Percentiles rank a stretch among this genome's conserved stretches.
phyloP scores from a whole-genome alignment of 2,329 filamentous ascomycete species.

The Reticulascus tulasneorum region DNA sequence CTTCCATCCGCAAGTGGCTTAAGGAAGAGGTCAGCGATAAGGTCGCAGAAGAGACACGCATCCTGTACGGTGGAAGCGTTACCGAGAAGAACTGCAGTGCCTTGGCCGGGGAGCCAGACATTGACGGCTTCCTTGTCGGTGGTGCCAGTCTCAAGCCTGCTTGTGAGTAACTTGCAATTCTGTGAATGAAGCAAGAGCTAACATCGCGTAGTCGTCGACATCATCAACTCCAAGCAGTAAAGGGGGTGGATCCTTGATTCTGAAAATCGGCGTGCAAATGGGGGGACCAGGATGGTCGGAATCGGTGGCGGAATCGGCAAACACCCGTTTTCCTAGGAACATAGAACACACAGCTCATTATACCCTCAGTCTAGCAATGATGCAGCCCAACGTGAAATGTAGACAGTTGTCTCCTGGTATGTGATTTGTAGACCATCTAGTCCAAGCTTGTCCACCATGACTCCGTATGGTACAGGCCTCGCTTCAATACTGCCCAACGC shows the following conservation, averaged over 20 bases:
- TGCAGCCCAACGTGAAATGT: not conserved
- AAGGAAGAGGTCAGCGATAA: constrained; percentile 68
- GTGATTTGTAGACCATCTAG: too few species aligned
- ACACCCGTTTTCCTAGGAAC: too few species aligned
- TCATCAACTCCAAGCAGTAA: constrained; percentile 55
- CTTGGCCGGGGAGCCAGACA: constrained; percentile 85
- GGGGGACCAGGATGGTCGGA: too few species aligned
- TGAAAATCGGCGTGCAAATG: too few species aligned
- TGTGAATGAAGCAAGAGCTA: constrained; percentile 1
- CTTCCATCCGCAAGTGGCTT: constrained; percentile 87
- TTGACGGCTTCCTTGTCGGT: constrained; percentile 96
- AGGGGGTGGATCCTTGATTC: constrained; percentile 13
- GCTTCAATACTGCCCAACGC: constrained; percentile 1
- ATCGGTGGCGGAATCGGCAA: too few species aligned
- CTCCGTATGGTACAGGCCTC: constrained; percentile 12
- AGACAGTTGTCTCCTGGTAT: too few species aligned
- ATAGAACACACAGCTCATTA: constrained; percentile 5
- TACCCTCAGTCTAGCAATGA: too few species aligned
- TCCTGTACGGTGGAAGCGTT: constrained; percentile 95
- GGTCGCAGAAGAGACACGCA: constrained; percentile 80
- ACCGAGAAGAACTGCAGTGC: constrained; percentile 98
- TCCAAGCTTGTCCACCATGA: too few species aligned
- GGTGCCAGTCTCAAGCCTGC: constrained; percentile 96
- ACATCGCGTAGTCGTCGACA: constrained; percentile 47
- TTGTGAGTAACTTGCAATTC: constrained; percentile 53